Conservation (phyloP, 192 early-diverging fungal species). For the Martensiomyces pterosporus region DNA sequence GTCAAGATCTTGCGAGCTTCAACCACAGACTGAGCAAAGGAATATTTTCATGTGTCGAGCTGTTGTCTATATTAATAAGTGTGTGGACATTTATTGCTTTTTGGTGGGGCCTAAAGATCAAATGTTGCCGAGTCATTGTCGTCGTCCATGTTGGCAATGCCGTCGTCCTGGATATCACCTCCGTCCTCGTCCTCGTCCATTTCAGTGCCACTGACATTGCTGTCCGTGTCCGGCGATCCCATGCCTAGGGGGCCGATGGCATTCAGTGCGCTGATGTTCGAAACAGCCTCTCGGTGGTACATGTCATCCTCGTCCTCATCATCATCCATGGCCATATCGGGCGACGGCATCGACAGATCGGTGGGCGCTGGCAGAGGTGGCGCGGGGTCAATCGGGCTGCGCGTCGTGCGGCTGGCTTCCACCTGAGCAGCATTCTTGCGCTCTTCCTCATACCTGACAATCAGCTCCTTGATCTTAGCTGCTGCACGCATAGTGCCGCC, state of each 20-base stretch:
- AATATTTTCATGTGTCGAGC: slow-evolving; percentile 1
- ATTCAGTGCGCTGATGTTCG: background rate
- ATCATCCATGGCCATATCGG: slow-evolving; percentile 2
- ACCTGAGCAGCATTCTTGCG: no score
- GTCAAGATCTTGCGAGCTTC: slow-evolving; percentile 12
- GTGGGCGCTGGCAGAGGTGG: background rate
- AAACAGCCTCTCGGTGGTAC: background rate
- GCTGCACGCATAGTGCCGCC: slow-evolving; percentile 2
- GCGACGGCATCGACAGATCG: slow-evolving; percentile 16
- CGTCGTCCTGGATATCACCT: no score
- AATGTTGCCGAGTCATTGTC: slow-evolving; percentile 6
- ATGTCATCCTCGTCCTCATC: background rate
- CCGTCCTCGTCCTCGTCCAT: slow-evolving; percentile 12
- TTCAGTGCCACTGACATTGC: no score
- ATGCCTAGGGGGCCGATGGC: background rate
- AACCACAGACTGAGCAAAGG: background rate
- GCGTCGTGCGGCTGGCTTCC: no score
- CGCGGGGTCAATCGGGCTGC: no score
- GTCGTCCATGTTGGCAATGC: slow-evolving; percentile 6
- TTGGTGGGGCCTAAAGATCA: no score
- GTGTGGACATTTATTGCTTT: no score
- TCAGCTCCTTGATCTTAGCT: slow-evolving; percentile 22
- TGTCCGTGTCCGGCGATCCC: background rate
- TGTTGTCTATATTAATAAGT: no score
- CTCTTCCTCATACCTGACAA: slow-evolving; percentile 16